Evolutionary conservation across 73 alveolate species (phyloP), one percentile per base, ranked within the genome.

Genomic region (Paramecium primaurelia): DNA sequence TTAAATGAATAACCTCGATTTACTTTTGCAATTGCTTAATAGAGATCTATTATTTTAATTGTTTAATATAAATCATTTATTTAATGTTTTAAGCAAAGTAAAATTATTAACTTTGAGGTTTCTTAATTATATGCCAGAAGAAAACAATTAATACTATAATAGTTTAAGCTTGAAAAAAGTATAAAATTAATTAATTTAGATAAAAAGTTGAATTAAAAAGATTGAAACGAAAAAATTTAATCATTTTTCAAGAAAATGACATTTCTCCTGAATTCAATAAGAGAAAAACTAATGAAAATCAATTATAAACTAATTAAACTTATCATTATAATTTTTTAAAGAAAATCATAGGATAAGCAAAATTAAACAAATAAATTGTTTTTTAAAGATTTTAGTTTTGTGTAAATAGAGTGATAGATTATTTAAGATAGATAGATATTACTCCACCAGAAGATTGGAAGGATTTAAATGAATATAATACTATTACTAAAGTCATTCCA

Each of bases 381-480:
- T 36, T 18, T 20, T 12, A 40, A 28, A 80, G 58, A 49, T 80
- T 80, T 25, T 38, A 80, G 26, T 38, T 11, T 34, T 42, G 58
- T 64, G 84, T 64, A 12, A 64, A 34, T 64, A 64, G 47, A 64
- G 84, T 64, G 22, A 64, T 64, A 7, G 84, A 64, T 64, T 34
- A 32, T 28, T 3, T 32, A 12, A 28, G 84, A 12, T 64, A 64
- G 6, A 32, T 80, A 44, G 75, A 45, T 7, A 26, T 7, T 1
- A 80, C 91, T 18, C 91, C 91, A 18, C 91, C 91, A 44, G 91
- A 80, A 45, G 91, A 80, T 80, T 80, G 91, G 91, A 80, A 80
- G 49, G 91, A 80, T 44, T 47, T 80, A 44, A 80, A 80, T 80
- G 77, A 42, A 20, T 80, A 44, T 58, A 32, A 80, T 6, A 40